Base-by-base conservation (phyloP, 2,329 filamentous ascomycete species). In the Massarina eburnea region DNA sequence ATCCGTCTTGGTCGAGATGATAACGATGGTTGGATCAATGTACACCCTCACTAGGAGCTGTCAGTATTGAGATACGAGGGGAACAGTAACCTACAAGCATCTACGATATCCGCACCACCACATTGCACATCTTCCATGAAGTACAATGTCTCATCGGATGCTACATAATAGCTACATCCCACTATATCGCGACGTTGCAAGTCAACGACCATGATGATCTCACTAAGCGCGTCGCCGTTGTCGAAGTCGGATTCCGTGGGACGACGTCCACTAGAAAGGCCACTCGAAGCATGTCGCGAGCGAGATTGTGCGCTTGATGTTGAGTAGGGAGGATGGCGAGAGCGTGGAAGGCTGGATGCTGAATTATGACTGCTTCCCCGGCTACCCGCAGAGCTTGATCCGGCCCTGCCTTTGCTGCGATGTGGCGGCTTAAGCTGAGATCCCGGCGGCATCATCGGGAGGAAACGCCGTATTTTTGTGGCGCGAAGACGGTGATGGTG, bases 121-220 rank as follows among this genome's bases (percentile, higher is more conserved):
- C 83, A 76, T 14, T 81, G 77, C 8, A 89, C 78, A 55, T 96
- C 91, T 62, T 92, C 84, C 63, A 95, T 84, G 34, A 96, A 76
- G 47, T 81, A 86, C 3, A 96, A 70, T 27, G 78, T 82, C 59
- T 88, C 84, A 30, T 90, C 82, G 20, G 78, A 73, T 5, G 85
- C 83, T 37, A 85, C 75, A 63, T 92, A 96, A 63, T 92, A 95
- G 36, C 89, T 86, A 66, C 91, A 96, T 1, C 92, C 92, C 15
- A 96, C 77, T 0, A 80, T 84, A 1, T 81, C 83, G 22, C 81
- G 79, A n/a, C 84, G 80, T 51, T 80, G 83, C 65, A 92, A 77
- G 47, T 95, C 84, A 19, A 96, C 74, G 1, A 89, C 88, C 83
- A 95, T 89, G 46, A 95, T 80, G 20, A 90, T 72, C 62, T 94